Evolutionary conservation across 2,329 filamentous ascomycete species (phyloP), one percentile per base, ranked within the genome.

Genomic region (Dactylonectria macrodidyma): DNA sequence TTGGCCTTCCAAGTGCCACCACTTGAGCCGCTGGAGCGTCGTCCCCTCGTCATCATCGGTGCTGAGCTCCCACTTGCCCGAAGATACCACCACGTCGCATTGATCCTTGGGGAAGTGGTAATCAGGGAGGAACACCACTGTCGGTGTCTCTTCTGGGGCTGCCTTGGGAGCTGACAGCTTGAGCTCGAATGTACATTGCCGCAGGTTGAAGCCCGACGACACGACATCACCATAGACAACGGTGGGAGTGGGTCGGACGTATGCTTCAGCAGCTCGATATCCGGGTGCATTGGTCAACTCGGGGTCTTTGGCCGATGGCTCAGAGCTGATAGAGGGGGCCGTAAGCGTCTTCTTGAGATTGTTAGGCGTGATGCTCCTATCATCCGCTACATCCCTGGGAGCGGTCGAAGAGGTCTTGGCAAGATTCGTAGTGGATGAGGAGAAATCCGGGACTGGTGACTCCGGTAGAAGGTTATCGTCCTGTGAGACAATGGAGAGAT

Each of bases 1-100:
- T 73, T 95, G 90, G 2, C 95, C 96, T 63, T 92, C 91, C 1
- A 89, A 90, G 81, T 99, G 95, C 95, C 95, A 98, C 96, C 96
- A 99, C 74, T 89, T 90, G 70, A 99, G 82, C 71, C 88, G 88
- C 83, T 98, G 95, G 67, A 94, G 84, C 73, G 90, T 84, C 5
- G 89, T 90, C 0, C 89, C 90, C 69, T 93, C 89, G 9, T 90
- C 87, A 63, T 95, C 92, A 67, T 95, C 91, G 5, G 85, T 88
- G 72, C 90, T 90, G 68, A 98, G 94, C 73, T 92, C 91, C 95
- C 95, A 99, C 78, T 95, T 96, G 7, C 97, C 97, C 0, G 92
- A 93, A 58, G 90, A 94, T 33, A 95, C 92, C 61, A 92, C 88
- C 4, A 99, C 90, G 1, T 86, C 87, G 46, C 91, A 93, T 51